A percentile compares a stretch with the other conserved stretches of the same genome.
These are phyloP conservation scores for Leccinum subgranulosum DNA, from an alignment of 768 basidiomycete genomes.

Conservation along the genomic window DNA sequence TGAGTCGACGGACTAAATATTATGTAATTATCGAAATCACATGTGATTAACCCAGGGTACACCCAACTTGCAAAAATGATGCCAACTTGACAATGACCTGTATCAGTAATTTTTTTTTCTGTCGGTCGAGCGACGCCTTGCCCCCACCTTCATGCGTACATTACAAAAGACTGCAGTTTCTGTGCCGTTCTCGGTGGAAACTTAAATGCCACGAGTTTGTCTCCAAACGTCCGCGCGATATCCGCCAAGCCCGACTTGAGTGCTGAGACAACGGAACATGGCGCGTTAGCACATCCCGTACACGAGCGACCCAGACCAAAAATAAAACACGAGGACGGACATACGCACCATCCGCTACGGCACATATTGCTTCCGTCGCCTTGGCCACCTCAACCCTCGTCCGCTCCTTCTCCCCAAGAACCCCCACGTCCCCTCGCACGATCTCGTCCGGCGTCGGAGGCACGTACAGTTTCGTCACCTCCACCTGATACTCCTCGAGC, in stretches of 20 bases:
- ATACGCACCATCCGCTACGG: conserved; percentile 60
- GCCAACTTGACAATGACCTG: too few relatives aligned
- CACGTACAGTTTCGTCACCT: conserved; percentile 43
- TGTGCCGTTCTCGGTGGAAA: conserved; percentile 67
- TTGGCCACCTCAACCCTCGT: conserved; percentile 49
- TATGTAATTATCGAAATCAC: too few relatives aligned
- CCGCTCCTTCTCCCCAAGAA: conserved; percentile 37
- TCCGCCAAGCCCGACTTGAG: conserved; percentile 64
- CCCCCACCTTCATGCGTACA: conserved; percentile 43
- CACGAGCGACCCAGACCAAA: neutral
- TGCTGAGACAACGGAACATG: conserved; percentile 28
- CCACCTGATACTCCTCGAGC: conserved; percentile 60
- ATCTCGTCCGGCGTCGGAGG: conserved; percentile 37
- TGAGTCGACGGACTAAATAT: too few relatives aligned
- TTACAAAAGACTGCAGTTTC: conserved; percentile 69
- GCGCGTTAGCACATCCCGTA: neutral
- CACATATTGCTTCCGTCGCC: conserved; percentile 51
- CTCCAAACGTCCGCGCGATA: conserved; percentile 71
- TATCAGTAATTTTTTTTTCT: neutral
- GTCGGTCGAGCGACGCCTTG: too few relatives aligned
- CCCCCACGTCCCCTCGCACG: conserved; percentile 22
- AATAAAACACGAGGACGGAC: neutral
- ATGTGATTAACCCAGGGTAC: too few relatives aligned
- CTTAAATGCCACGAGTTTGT: conserved; percentile 71
- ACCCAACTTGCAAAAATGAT: too few relatives aligned